phyloP scores from a whole-genome alignment of 164 flowering plant species.

The Magnolia sinica region DNA sequence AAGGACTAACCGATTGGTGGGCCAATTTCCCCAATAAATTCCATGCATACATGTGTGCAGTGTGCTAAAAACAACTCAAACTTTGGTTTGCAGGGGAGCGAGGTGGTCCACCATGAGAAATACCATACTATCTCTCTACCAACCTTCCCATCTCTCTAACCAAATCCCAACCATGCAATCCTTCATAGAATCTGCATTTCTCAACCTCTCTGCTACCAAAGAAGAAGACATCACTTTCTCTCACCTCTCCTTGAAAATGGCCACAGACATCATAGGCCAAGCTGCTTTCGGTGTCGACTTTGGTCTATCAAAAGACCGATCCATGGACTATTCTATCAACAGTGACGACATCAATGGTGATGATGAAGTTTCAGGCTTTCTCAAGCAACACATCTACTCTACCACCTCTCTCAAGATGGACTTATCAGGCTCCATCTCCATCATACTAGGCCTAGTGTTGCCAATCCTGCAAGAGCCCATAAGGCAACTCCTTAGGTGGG shows the following conservation, averaged over 20 bases:
- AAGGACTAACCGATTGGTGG: too few relatives aligned
- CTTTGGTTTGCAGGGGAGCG: slow-evolving; percentile 47
- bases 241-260: slow-evolving; percentile 61
- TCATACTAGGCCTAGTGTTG: slow-evolving; percentile 69
- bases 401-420: slow-evolving; percentile 93
- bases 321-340: slow-evolving; percentile 12
- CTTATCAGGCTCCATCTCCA: slow-evolving; percentile 76
- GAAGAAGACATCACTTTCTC: slow-evolving; percentile 55
- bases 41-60: background rate
- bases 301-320: slow-evolving; percentile 58
- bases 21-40: too few relatives aligned
- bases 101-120: slow-evolving; percentile 95
- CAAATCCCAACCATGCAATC: slow-evolving; percentile 78
- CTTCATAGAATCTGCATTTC: slow-evolving; percentile 55
- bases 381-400: slow-evolving; percentile 82
- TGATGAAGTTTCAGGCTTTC: slow-evolving; percentile 59
- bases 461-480: slow-evolving; percentile 86
- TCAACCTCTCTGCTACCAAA: slow-evolving; percentile 34
- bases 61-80: background rate
- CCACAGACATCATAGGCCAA: slow-evolving; percentile 88
- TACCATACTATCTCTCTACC: slow-evolving; percentile 79
- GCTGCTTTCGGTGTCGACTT: slow-evolving; percentile 92
- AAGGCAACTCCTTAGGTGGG: slow-evolving; percentile 61
- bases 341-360: slow-evolving; percentile 4
- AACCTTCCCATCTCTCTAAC: slow-evolving; percentile 80